A percentile compares a stretch with the other conserved stretches of the same genome.
These are phyloP conservation scores for Chimonanthus praecox DNA, from an alignment of 164 flowering plant species.

Conservation along the genomic window DNA sequence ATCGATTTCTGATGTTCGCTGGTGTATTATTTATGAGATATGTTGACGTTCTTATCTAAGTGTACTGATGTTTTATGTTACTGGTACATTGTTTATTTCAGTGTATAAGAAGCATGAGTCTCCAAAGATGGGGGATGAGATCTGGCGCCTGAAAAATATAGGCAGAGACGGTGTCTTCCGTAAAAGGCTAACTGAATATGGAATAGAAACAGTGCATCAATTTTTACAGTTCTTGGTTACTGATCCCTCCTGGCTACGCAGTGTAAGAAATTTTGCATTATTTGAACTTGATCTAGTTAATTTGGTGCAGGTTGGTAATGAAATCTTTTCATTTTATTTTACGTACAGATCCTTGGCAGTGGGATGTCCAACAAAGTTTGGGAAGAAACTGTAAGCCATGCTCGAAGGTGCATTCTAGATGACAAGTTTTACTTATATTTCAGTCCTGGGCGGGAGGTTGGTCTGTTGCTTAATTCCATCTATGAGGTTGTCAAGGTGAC, in stretches of 20 bases:
- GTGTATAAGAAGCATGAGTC: constrained; percentile 86
- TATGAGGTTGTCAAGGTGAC: constrained; percentile 39
- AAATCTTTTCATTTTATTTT: constrained; percentile 11
- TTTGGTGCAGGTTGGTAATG: not conserved
- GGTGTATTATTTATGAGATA: not conserved
- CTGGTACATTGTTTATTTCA: constrained; percentile 15
- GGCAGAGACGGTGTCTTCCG: constrained; percentile 77
- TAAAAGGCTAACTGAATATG: constrained; percentile 26
- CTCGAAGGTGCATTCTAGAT: constrained; percentile 42
- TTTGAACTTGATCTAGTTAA: not conserved
- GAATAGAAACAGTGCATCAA: constrained; percentile 61
- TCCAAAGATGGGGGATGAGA: constrained; percentile 63
- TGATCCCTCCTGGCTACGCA: constrained; percentile 36
- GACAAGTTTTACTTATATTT: constrained; percentile 29
- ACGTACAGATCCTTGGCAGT: constrained; percentile 39
- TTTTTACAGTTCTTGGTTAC: constrained; percentile 44
- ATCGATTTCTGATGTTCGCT: not conserved
- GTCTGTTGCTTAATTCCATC: constrained; percentile 47
- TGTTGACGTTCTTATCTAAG: not conserved
- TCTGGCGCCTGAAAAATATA: constrained; percentile 82
- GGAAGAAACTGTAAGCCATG: constrained; percentile 60
- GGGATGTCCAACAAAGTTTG: constrained; percentile 72
- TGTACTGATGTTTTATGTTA: not conserved
- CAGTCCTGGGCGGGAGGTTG: constrained; percentile 29
- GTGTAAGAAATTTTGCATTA: constrained; percentile 30